Conservation (phyloP, 768 basidiomycete genomes). For the Kockovaella imperatae region DNA sequence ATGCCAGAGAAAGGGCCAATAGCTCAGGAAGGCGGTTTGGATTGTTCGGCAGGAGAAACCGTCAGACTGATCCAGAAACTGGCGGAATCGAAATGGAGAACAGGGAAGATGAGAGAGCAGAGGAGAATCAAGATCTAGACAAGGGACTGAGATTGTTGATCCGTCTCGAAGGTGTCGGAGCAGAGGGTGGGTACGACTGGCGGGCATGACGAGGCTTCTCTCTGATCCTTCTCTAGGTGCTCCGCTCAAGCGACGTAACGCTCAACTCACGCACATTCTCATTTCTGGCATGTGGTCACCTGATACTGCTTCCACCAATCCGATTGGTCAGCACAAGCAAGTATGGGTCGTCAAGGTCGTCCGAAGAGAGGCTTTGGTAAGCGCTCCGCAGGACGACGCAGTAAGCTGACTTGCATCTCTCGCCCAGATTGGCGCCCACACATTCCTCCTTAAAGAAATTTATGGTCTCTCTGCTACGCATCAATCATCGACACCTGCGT, state of each 20-base stretch:
- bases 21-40: conserved; percentile 22
- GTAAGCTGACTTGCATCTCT: neutral
- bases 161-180: conserved; percentile 70
- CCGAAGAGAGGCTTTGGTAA: conserved; percentile 71
- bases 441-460: conserved; percentile 92
- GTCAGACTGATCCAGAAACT: conserved; percentile 29
- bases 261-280: conserved; percentile 82
- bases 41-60: conserved; percentile 15
- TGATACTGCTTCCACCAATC: conserved; percentile 16
- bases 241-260: conserved; percentile 59
- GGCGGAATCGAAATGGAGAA: conserved; percentile 30
- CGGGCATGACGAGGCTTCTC: neutral
- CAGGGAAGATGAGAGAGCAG: conserved; percentile 44
- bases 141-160: conserved; percentile 73
- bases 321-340: conserved; percentile 45
- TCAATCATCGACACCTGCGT: conserved; percentile 41
- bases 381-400: conserved; percentile 2
- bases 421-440: conserved; percentile 86
- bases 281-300: conserved; percentile 57
- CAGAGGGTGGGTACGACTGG: conserved; percentile 53
- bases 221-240: conserved; percentile 34
- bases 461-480: conserved; percentile 67
- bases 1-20: conserved; percentile 7
- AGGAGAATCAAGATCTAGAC: conserved; percentile 31
- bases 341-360: conserved; percentile 91